phyloP scores from a whole-genome alignment of 2,329 filamentous ascomycete species.

The Fusarium pseudocircinatum region DNA sequence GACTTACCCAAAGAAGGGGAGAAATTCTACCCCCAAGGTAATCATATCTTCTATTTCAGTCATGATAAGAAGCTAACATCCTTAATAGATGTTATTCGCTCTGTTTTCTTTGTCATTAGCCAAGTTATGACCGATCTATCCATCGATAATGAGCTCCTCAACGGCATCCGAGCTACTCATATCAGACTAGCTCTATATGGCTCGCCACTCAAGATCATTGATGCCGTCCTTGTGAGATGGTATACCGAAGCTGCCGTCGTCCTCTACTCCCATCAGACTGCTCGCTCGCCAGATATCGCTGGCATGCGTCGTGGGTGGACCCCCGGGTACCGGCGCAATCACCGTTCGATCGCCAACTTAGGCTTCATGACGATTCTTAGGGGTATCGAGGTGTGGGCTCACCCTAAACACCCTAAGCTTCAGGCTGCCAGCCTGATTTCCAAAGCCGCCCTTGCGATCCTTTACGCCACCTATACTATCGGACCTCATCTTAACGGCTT shows the following conservation, averaged over 20 bases:
- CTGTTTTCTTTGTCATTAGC: background rate
- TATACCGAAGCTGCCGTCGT: background rate
- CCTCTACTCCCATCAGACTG: background rate
- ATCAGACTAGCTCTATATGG: background rate
- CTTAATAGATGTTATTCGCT: background rate
- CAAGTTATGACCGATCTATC: background rate
- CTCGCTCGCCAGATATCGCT: background rate
- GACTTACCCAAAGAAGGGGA: background rate
- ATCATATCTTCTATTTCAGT: background rate
- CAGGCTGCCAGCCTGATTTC: slow-evolving; percentile 26
- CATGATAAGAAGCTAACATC: background rate
- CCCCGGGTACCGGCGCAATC: background rate
- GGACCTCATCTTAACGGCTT: slow-evolving; percentile 15
- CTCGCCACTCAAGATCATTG: background rate
- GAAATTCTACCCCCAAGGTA: background rate
- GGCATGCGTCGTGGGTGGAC: background rate
- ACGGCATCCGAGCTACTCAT: background rate
- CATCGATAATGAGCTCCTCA: slow-evolving; percentile 6
- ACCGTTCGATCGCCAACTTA: slow-evolving; percentile 29
- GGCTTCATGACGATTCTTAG: slow-evolving; percentile 42
- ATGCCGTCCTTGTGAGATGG: slow-evolving; percentile 6
- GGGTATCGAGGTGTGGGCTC: slow-evolving; percentile 13
- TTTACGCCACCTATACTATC: slow-evolving; percentile 36
- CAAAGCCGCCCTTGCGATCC: slow-evolving; percentile 28
- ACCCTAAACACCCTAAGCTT: slow-evolving; percentile 29